Percentiles rank a stretch among this genome's conserved stretches.
phyloP scores from a whole-genome alignment of 768 basidiomycete genomes.

The Hypholoma fasciculare region DNA sequence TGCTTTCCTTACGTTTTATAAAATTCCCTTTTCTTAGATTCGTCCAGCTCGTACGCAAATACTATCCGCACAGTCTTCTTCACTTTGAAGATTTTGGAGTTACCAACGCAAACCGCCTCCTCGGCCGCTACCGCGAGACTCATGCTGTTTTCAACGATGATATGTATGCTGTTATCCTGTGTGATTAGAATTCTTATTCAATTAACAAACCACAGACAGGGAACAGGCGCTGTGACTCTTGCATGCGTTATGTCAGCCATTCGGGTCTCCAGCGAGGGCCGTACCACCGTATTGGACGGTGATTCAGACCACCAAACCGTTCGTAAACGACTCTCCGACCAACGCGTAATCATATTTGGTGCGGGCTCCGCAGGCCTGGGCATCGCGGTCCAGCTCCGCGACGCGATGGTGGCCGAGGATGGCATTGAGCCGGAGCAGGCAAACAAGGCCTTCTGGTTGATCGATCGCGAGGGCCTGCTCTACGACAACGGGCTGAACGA shows the following conservation, averaged over 20 bases:
- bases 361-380: slow-evolving; percentile 84
- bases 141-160: slow-evolving; percentile 86
- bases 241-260: slow-evolving; percentile 69
- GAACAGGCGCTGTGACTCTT: slow-evolving; percentile 76
- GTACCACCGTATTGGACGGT: slow-evolving; percentile 11
- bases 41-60: slow-evolving; percentile 72
- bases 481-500: slow-evolving; percentile 28
- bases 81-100: slow-evolving; percentile 91
- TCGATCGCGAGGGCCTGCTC: slow-evolving; percentile 52
- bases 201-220: slow-evolving; percentile 46
- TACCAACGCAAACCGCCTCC: slow-evolving; percentile 67
- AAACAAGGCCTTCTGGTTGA: slow-evolving; percentile 65
- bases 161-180: slow-evolving; percentile 43
- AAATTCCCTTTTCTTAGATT: slow-evolving; percentile 47
- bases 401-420: slow-evolving; percentile 66
- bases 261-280: slow-evolving; percentile 50
- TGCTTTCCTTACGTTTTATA: background rate
- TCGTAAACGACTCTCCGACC: slow-evolving; percentile 52
- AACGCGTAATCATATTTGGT: slow-evolving; percentile 78
- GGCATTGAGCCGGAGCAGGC: slow-evolving; percentile 56
- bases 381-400: slow-evolving; percentile 73
- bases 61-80: slow-evolving; percentile 63
- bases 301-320: background rate
- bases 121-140: slow-evolving; percentile 60
- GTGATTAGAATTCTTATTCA: background rate